A percentile compares a stretch with the other conserved stretches of the same genome.
Conservation (phyloP, 768 basidiomycete genomes). For the Tulasnella sp. region DNA sequence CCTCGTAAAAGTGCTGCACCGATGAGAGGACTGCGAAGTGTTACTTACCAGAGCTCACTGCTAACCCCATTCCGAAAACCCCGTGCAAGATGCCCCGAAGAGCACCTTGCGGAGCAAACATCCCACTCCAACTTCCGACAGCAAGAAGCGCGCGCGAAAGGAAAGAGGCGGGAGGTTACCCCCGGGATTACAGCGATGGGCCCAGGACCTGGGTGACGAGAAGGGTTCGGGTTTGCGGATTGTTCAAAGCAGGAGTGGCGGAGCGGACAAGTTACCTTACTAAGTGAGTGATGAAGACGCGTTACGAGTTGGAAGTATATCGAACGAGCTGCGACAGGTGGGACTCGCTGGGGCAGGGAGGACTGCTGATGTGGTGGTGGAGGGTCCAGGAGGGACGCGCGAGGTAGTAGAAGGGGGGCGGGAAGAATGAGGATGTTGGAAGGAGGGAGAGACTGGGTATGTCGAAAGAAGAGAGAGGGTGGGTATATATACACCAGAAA, state of each 20-base stretch:
- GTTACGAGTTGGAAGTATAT: neutral
- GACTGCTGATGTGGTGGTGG: neutral
- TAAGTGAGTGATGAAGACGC: neutral
- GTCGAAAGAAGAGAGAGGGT: too few species aligned
- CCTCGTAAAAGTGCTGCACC: neutral
- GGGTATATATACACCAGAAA: too few species aligned
- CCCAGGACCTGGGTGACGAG: neutral
- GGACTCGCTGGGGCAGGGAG: neutral
- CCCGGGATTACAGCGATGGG: neutral
- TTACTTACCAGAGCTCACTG: neutral
- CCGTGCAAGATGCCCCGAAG: neutral
- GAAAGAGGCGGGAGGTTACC: neutral
- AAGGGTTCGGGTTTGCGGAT: neutral
- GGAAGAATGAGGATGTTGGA: neutral
- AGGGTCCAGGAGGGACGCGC: neutral
- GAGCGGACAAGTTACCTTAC: too few species aligned
- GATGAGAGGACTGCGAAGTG: neutral
- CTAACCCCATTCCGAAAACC: neutral
- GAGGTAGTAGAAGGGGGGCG: neutral
- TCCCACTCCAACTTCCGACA: neutral
- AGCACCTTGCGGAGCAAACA: neutral
- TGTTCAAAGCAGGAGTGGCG: too few species aligned
- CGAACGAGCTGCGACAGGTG: neutral
- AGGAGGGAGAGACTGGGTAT: neutral
- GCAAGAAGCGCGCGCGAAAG: neutral